Percentiles rank a stretch among this genome's conserved stretches.
Conservation (phyloP, 202 grass and related monocot species). For the Zoysia matrella region DNA sequence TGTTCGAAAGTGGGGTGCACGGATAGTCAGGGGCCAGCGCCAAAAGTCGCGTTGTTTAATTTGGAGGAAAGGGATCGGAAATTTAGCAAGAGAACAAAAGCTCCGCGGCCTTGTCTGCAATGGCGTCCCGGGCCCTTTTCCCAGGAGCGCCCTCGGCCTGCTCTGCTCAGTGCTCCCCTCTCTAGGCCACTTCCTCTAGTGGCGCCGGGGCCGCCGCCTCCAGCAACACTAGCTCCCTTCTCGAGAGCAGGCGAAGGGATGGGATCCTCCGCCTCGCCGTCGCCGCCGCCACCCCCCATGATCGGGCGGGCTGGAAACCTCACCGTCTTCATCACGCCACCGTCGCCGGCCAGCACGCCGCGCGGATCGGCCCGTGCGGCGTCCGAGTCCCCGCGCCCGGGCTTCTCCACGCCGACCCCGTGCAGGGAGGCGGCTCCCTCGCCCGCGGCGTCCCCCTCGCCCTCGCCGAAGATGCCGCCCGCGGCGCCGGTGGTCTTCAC, state of each 20-base stretch:
- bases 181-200: conserved; percentile 6
- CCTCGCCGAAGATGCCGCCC: conserved; percentile 32
- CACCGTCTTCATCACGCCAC: conserved; percentile 94
- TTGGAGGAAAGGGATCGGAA: background rate
- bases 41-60: conserved; percentile 10
- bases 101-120: conserved; percentile 35
- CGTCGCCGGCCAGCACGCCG: conserved; percentile 39
- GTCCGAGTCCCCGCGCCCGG: conserved; percentile 43
- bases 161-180: background rate
- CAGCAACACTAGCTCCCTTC: background rate
- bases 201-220: background rate
- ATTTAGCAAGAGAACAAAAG: conserved; percentile 46
- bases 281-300: conserved; percentile 57
- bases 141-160: conserved; percentile 29
- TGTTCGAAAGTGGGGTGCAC: background rate
- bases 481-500: conserved; percentile 43
- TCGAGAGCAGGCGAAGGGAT: conserved; percentile 8
- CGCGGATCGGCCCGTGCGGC: conserved; percentile 35
- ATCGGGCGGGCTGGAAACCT: conserved; percentile 87
- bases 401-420: conserved; percentile 27
- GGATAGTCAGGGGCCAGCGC: background rate
- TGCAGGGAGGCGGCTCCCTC: conserved; percentile 25
- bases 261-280: conserved; percentile 34
- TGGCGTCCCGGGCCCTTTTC: conserved; percentile 41
- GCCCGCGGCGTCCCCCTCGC: background rate